phyloP scores from a whole-genome alignment of 2,329 filamentous ascomycete species.

The Fonsecaea pugnacius region DNA sequence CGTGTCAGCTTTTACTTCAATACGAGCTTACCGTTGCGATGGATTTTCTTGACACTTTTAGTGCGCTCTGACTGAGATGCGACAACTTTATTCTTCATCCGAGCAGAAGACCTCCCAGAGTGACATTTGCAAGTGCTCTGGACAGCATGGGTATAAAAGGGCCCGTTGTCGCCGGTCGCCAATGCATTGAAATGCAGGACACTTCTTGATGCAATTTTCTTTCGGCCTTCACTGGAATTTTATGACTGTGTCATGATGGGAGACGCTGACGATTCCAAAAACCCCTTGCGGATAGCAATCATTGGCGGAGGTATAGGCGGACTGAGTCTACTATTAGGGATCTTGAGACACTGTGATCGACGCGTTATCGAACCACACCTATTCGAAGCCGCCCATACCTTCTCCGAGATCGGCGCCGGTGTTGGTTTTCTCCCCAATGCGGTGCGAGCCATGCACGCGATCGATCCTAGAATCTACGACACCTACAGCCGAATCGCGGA shows the following conservation, averaged over 20 bases:
- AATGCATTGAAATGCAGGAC: background rate
- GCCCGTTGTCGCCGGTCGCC: background rate
- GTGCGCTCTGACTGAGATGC: background rate
- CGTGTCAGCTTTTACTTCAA: conserved; percentile 9
- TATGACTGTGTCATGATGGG: background rate
- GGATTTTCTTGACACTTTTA: background rate
- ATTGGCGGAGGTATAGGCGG: conserved; percentile 19
- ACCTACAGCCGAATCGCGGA: conserved; percentile 14
- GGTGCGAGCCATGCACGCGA: conserved; percentile 11
- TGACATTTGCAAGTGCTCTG: background rate
- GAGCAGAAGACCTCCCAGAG: background rate
- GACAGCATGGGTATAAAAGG: background rate
- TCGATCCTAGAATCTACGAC: conserved; percentile 14
- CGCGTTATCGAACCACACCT: conserved; percentile 14
- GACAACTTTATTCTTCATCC: background rate
- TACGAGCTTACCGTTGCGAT: background rate
- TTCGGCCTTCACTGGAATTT: background rate
- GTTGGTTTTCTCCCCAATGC: conserved; percentile 19
- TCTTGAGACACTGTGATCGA: conserved; percentile 17
- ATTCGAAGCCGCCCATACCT: conserved; percentile 15
- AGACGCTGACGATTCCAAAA: background rate
- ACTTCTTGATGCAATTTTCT: background rate
- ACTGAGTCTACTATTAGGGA: conserved; percentile 16
- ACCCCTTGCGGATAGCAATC: conserved; percentile 13
- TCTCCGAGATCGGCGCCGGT: conserved; percentile 18